Percentiles rank a stretch among this genome's conserved stretches.
Evolutionary conservation across 2,329 filamentous ascomycete genomes (phyloP).

Genomic region (Xylaria hypoxylon): DNA sequence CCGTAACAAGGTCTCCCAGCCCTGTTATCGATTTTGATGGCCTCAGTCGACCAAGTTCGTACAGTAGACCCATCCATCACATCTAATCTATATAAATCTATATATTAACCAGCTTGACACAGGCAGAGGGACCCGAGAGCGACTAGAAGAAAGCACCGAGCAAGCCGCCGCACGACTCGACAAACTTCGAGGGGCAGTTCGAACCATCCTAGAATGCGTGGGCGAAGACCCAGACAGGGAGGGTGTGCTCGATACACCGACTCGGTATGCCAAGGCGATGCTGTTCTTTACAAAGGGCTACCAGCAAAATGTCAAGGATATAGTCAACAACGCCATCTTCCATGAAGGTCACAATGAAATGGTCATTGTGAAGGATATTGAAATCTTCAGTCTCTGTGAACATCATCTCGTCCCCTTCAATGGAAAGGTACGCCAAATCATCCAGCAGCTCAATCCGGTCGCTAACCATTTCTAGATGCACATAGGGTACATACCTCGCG

Average conservation of each 20-base stretch:
- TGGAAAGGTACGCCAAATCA: slow-evolving; percentile 76
- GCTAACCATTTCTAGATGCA: slow-evolving; percentile 77
- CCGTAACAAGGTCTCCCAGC: slow-evolving; percentile 60
- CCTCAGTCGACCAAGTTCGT: slow-evolving; percentile 68
- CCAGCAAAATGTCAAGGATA: slow-evolving; percentile 90
- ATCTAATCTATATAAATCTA: slow-evolving; percentile 18
- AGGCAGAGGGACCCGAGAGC: slow-evolving; percentile 73
- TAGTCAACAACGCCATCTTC: slow-evolving; percentile 95
- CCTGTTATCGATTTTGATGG: slow-evolving; percentile 73
- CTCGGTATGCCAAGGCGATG: slow-evolving; percentile 94
- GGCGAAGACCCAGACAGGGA: slow-evolving; percentile 76
- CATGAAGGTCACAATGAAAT: slow-evolving; percentile 97
- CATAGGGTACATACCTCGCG: slow-evolving; percentile 95
- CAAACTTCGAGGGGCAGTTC: slow-evolving; percentile 71
- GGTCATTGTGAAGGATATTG: slow-evolving; percentile 98
- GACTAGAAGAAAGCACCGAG: slow-evolving; percentile 67
- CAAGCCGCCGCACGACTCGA: slow-evolving; percentile 64
- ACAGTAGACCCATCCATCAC: background rate
- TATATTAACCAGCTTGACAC: slow-evolving; percentile 37
- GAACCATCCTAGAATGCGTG: slow-evolving; percentile 75
- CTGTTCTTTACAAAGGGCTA: slow-evolving; percentile 97
- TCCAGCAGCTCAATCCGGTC: background rate
- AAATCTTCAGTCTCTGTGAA: slow-evolving; percentile 94
- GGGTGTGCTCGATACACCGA: slow-evolving; percentile 75
- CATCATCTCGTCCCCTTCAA: slow-evolving; percentile 97